These are phyloP conservation scores for Bruguiera hainesii DNA, from an alignment of 441 rosid species.

Conservation along the genomic window DNA sequence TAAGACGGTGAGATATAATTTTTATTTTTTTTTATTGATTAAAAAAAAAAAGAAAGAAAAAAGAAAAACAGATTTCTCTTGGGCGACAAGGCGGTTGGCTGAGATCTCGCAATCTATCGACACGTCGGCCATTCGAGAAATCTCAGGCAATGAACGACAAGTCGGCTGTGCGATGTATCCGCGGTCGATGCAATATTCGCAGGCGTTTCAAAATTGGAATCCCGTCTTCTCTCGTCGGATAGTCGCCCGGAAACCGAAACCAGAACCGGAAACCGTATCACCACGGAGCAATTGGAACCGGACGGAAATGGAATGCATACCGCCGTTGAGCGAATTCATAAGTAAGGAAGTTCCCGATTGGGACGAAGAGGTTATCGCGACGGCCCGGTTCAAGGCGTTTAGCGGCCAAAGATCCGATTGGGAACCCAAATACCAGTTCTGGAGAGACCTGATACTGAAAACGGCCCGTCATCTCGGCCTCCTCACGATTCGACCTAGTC, in stretches of 20 bases:
- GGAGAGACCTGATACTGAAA: slow-evolving; percentile 65
- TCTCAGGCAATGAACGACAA: too few species aligned
- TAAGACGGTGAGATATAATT: too few species aligned
- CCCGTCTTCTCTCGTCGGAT: too few species aligned
- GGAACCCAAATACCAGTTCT: slow-evolving; percentile 62
- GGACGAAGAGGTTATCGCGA: slow-evolving; percentile 68
- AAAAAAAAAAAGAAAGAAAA: too few species aligned
- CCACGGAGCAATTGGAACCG: slow-evolving; percentile 12
- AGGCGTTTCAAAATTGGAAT: background rate
- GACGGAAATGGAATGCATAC: slow-evolving; percentile 36
- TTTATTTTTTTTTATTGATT: too few species aligned
- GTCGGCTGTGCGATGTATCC: too few species aligned
- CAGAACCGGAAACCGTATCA: slow-evolving; percentile 27
- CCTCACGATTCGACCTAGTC: slow-evolving; percentile 42
- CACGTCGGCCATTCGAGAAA: too few species aligned
- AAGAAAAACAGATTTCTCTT: too few species aligned
- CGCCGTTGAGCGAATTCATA: slow-evolving; percentile 44
- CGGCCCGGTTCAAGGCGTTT: slow-evolving; percentile 80
- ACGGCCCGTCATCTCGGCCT: slow-evolving; percentile 49
- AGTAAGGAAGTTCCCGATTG: slow-evolving; percentile 65
- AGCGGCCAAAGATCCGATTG: slow-evolving; percentile 91
- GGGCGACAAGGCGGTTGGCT: too few species aligned
- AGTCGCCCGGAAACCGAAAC: background rate
- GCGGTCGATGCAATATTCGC: too few species aligned
- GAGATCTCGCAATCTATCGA: too few species aligned